Evolutionary conservation across 2,329 filamentous ascomycete species (phyloP).

Genomic region (Neonectria coccinea): DNA sequence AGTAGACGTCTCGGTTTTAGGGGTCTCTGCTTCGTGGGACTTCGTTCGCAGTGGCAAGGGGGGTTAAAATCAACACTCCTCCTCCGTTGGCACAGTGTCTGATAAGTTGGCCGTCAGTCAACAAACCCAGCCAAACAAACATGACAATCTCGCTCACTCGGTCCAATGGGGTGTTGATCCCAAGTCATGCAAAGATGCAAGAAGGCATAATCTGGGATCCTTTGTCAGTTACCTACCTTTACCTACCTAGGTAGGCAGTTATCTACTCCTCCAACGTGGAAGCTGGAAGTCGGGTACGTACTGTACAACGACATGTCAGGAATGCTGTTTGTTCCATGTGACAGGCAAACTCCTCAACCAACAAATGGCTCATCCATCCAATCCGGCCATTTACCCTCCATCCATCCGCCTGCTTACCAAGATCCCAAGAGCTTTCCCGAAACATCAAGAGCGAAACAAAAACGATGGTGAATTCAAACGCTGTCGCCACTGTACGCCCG

Average conservation of each 20-base stretch:
- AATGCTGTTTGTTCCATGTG: background rate
- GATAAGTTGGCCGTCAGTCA: background rate
- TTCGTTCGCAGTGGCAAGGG: constrained; percentile 2
- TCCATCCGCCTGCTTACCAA: background rate
- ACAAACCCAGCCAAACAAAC: constrained; percentile 4
- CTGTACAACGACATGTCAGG: background rate
- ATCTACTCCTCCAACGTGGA: no score
- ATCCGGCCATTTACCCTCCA: background rate
- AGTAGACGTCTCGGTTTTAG: background rate
- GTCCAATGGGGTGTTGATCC: constrained; percentile 1
- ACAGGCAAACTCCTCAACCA: background rate
- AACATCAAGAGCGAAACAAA: background rate
- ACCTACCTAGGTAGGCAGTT: no score
- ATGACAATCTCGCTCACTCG: constrained; percentile 14
- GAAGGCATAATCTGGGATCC: no score
- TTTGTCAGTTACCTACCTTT: background rate
- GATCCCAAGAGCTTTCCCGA: background rate
- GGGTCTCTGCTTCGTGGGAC: background rate
- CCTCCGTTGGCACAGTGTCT: constrained; percentile 8
- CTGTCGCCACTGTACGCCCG: background rate
- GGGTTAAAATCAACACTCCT: background rate
- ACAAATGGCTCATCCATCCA: background rate
- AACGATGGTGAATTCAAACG: background rate
- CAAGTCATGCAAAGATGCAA: background rate
- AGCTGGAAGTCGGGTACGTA: no score